Percentiles rank a stretch among this genome's conserved stretches.
Conservation (phyloP, 805 yeast genomes). For the Kluyveromyces aestuarii region DNA sequence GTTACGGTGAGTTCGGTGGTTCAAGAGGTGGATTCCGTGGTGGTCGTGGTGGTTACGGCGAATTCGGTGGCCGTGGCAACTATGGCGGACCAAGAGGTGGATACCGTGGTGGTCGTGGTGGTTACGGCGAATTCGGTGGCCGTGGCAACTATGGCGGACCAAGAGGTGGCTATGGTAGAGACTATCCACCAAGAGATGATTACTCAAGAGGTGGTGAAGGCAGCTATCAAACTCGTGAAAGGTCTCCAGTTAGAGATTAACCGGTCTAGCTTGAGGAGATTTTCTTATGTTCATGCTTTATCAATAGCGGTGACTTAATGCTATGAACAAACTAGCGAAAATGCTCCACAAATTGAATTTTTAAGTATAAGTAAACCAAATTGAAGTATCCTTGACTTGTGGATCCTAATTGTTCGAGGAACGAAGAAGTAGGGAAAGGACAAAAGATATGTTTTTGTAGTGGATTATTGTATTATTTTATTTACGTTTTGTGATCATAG, state of each 20-base stretch:
- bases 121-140: constrained; percentile 32
- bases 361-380: not conserved
- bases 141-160: constrained; percentile 23
- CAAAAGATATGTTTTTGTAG: constrained; percentile 10
- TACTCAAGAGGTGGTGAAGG: constrained; percentile 30
- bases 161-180: constrained; percentile 30
- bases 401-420: constrained; percentile 1
- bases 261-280: not conserved
- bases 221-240: constrained; percentile 42
- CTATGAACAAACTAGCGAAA: not conserved
- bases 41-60: constrained; percentile 26
- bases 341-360: not conserved
- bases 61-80: constrained; percentile 30
- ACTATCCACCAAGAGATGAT: constrained; percentile 34
- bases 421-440: constrained; percentile 5
- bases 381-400: constrained; percentile 3
- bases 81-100: constrained; percentile 24
- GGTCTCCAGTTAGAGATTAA: constrained; percentile 70
- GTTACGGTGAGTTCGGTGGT: constrained; percentile 25
- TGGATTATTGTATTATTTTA: constrained; percentile 12
- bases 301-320: not conserved
- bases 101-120: constrained; percentile 35
- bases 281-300: not conserved
- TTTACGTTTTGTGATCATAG: constrained; percentile 2
- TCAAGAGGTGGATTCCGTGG: constrained; percentile 36